A percentile compares a stretch with the other conserved stretches of the same genome.
Evolutionary conservation across 192 early-diverging fungal genomes (phyloP).

Genomic region (Mycoemilia scoparia): DNA sequence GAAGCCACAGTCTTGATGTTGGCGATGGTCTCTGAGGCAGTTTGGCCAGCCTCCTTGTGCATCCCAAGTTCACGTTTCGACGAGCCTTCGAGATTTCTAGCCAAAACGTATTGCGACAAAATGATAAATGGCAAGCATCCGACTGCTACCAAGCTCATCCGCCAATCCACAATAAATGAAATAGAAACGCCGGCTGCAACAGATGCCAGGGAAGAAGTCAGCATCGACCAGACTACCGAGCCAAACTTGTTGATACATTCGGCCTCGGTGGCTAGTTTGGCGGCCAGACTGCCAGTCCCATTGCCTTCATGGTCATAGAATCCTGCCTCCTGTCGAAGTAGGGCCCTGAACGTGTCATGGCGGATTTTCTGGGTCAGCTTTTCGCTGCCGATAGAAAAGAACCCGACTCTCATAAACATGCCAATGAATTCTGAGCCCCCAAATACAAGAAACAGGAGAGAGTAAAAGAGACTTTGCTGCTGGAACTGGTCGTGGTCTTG

Average conservation of each 20-base stretch:
- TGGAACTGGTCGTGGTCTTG: slow-evolving; percentile 9
- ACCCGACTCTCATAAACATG: slow-evolving; percentile 37
- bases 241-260: slow-evolving; percentile 36
- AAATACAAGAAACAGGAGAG: slow-evolving; percentile 40
- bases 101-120: slow-evolving; percentile 17
- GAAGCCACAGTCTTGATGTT: slow-evolving; percentile 76
- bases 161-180: slow-evolving; percentile 61
- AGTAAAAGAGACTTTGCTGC: slow-evolving; percentile 30
- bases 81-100: slow-evolving; percentile 18
- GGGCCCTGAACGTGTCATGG: slow-evolving; percentile 40
- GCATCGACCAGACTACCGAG: slow-evolving; percentile 18
- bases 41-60: slow-evolving; percentile 61
- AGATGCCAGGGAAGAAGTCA: slow-evolving; percentile 8
- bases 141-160: slow-evolving; percentile 61
- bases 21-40: slow-evolving; percentile 67
- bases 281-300: slow-evolving; percentile 60
- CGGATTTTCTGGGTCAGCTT: slow-evolving; percentile 52
- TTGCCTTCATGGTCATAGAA: slow-evolving; percentile 71
- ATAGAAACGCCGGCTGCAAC: slow-evolving; percentile 31
- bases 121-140: slow-evolving; percentile 38
- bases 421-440: slow-evolving; percentile 34
- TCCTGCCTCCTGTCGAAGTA: slow-evolving; percentile 71
- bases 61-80: slow-evolving; percentile 43
- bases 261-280: slow-evolving; percentile 67
- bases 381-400: slow-evolving; percentile 38